phyloP scores from a whole-genome alignment of 768 basidiomycete genomes.

The Termitomyces sp. region DNA sequence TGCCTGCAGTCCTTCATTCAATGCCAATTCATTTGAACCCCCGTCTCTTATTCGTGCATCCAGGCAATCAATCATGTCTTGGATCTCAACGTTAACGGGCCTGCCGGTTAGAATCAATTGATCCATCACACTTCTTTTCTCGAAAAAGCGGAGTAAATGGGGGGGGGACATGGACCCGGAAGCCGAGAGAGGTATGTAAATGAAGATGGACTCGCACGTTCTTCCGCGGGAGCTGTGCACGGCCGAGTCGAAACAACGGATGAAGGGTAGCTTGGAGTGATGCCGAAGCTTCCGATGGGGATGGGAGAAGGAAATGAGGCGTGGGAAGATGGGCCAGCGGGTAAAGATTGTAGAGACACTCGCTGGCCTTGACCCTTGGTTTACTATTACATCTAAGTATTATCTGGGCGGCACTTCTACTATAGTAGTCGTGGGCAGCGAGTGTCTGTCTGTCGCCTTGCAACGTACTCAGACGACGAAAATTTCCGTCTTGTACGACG shows the following conservation, averaged over 20 bases:
- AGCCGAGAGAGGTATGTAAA: constrained; percentile 8
- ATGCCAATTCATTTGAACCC: not conserved
- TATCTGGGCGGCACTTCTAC: constrained; percentile 46
- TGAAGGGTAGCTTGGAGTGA: constrained; percentile 6
- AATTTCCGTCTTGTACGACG: constrained; percentile 17
- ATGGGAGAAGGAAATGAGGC: constrained; percentile 21
- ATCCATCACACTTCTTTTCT: not conserved
- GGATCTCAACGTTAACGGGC: not conserved
- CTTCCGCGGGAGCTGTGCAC: too few species aligned
- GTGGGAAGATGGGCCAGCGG: constrained; percentile 31
- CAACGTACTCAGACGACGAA: constrained; percentile 19
- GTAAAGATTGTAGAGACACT: constrained; percentile 18
- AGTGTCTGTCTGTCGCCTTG: constrained; percentile 27
- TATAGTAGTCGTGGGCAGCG: constrained; percentile 48
- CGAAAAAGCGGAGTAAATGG: constrained; percentile 4
- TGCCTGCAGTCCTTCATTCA: not conserved
- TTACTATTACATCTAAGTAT: constrained; percentile 46
- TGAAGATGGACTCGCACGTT: constrained; percentile 6
- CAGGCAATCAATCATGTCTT: not conserved
- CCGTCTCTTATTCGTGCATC: not conserved
- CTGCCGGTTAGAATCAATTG: not conserved
- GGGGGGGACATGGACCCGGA: not conserved
- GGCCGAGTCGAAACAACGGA: not conserved
- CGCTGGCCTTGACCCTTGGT: constrained; percentile 30
- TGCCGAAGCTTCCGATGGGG: constrained; percentile 20